These are phyloP conservation scores for Anisodus tanguticus DNA, from an alignment of 257 asterid genomes.

Conservation along the genomic window DNA sequence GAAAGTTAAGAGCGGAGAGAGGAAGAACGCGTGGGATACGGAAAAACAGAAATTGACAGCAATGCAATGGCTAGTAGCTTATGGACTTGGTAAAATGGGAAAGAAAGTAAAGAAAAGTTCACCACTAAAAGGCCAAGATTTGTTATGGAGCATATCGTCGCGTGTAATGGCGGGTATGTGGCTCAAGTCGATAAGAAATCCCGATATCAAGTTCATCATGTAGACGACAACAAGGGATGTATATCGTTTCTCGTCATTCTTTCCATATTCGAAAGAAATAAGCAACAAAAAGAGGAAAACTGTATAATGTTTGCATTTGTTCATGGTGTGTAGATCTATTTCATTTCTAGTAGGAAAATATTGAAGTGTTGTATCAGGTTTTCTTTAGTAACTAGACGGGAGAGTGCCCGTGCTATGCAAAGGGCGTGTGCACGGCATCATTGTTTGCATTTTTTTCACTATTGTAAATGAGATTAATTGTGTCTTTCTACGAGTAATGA, in stretches of 20 bases:
- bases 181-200: conserved; percentile 90
- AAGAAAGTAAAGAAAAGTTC: conserved; percentile 56
- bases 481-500: neutral
- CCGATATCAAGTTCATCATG: conserved; percentile 74
- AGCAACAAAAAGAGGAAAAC: neutral
- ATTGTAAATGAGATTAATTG: neutral
- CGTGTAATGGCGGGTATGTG: conserved; percentile 93
- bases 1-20: conserved; percentile 48
- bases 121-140: conserved; percentile 53
- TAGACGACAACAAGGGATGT: conserved; percentile 15
- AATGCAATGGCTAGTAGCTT: conserved; percentile 75
- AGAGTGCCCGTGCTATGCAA: neutral
- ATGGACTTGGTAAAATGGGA: conserved; percentile 69
- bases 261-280: neutral
- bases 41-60: conserved; percentile 89
- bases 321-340: neutral
- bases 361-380: neutral
- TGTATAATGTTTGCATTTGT: conserved; percentile 16
- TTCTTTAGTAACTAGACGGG: neutral
- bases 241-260: neutral
- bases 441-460: neutral
- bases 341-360: neutral
- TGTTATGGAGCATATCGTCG: conserved; percentile 84
- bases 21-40: conserved; percentile 59
- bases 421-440: neutral